Conservation (phyloP, 78 protist species). For the Emiliania huxleyi region DNA sequence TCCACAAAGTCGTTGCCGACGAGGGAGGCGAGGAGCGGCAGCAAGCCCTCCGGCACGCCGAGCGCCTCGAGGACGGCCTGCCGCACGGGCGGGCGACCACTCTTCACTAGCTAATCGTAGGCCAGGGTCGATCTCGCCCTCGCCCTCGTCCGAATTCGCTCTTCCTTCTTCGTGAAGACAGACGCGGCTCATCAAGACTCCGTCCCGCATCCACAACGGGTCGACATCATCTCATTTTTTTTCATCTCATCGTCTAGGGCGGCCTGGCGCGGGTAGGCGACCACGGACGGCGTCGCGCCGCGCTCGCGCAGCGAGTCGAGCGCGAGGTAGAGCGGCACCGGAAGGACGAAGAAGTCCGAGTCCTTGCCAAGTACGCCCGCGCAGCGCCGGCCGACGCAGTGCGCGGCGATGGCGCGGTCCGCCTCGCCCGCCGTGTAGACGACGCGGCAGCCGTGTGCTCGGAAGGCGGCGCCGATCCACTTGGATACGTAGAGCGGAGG, state of each 20-base stretch:
- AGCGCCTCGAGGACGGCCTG: not conserved
- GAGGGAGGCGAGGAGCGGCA: not conserved
- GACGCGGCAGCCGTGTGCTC: not conserved
- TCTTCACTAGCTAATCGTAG: too few relatives aligned
- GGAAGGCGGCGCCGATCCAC: not conserved
- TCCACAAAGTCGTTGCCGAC: conserved; percentile 1
- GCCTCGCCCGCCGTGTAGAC: conserved; percentile 1
- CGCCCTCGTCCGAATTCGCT: too few relatives aligned
- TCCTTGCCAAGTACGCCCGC: not conserved
- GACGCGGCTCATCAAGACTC: too few relatives aligned
- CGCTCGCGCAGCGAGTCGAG: not conserved
- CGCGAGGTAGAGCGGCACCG: not conserved
- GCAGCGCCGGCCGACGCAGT: not conserved
- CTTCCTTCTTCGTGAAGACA: too few relatives aligned
- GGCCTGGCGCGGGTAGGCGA: not conserved
- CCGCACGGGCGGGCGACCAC: too few relatives aligned
- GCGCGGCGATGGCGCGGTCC: not conserved
- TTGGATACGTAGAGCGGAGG: not conserved
- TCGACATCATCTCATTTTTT: too few relatives aligned
- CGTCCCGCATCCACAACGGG: too few relatives aligned
- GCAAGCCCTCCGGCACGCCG: not conserved
- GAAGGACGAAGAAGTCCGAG: conserved; percentile 15
- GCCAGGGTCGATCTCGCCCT: too few relatives aligned
- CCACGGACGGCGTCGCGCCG: too few relatives aligned
- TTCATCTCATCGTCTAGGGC: too few relatives aligned